Base-by-base conservation (phyloP, 108 stramenopile species). In the Skeletonema grethae region DNA sequence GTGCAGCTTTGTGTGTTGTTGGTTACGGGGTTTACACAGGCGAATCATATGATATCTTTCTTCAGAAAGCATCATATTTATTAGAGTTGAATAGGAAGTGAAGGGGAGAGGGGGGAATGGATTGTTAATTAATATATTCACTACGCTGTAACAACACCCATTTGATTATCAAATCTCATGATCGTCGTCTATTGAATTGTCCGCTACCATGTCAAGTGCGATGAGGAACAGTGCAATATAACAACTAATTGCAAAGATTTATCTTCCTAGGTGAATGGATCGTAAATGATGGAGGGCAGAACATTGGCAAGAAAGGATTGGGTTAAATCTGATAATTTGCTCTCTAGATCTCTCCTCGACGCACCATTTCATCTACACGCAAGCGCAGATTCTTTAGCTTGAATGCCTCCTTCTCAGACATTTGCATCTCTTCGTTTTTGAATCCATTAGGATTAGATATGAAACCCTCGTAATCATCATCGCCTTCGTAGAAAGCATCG, bases 1-100 rank as follows among this genome's bases (percentile, higher is more conserved):
- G 73, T 94, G 25, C 90, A 94, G 50, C 67, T 88, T 30, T 82
- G 86, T 38, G 86, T 94, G 32, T 71, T 94, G 50, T 63, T 91
- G 53, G 53, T 91, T 18, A 94, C 88, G 24, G 93, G 93, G 5
- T 94, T 91, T 65, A 91, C 90, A 9, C 93, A 94, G 76, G 90
- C 88, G 4, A 87, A 84, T 60, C 90, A 94, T 67, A 88, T 94
- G 75, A 79, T 88, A 25, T 76, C 73, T 35, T 94, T 94, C 72
- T 91, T 94, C 64, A 77, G 91, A 64, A 84, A 78, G 31, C 75
- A 88, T 76, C 85, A 88, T 65, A 90, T 94, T 34, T 86, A 91
- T 68, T 94, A 83, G 75, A n/a, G 1, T 38, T 10, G 69, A 24
- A 25, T 36, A 3, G 0, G 31, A 20, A 18, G 20, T 29, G 28